Percentiles rank a stretch among this genome's conserved stretches.
These are phyloP conservation scores for Wickerhamiella spandovensis DNA, from an alignment of 805 yeast genomes.

Conservation along the genomic window DNA sequence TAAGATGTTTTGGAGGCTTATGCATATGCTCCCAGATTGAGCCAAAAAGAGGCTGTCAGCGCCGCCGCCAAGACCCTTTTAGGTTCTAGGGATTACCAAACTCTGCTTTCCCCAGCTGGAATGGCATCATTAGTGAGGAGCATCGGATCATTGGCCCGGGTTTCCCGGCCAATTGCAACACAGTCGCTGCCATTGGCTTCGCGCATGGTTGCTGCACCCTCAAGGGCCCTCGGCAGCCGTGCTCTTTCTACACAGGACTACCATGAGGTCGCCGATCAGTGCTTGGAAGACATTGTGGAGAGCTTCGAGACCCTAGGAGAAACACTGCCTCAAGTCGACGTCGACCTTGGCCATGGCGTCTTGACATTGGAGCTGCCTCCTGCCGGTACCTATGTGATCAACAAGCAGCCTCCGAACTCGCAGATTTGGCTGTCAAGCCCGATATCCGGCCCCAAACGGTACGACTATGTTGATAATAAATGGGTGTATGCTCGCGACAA, in stretches of 20 bases:
- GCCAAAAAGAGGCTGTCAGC: no score
- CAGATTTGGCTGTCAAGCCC: constrained; percentile 97
- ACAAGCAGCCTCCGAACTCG: constrained; percentile 94
- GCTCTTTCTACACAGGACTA: constrained; percentile 32
- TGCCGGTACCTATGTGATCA: constrained; percentile 77
- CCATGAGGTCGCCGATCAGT: constrained; percentile 48
- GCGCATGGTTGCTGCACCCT: not conserved
- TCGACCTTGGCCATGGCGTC: constrained; percentile 79
- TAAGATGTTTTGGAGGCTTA: not conserved
- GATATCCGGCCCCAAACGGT: constrained; percentile 76
- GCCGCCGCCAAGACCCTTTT: no score
- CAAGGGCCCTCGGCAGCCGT: not conserved
- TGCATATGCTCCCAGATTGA: no score
- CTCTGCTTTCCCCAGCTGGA: not conserved
- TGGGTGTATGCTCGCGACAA: constrained; percentile 76
- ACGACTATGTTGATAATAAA: constrained; percentile 55
- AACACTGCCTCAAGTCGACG: constrained; percentile 47
- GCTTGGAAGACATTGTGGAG: constrained; percentile 55
- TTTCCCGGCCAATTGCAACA: not conserved
- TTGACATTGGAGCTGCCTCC: constrained; percentile 58
- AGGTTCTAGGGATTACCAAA: not conserved
- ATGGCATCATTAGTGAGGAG: not conserved
- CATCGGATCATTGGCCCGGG: not conserved
- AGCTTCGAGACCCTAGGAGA: constrained; percentile 59
- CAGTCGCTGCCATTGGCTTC: not conserved